Base-by-base conservation (phyloP, 345 rosid genomes). In the Geranium rotundifolium region DNA sequence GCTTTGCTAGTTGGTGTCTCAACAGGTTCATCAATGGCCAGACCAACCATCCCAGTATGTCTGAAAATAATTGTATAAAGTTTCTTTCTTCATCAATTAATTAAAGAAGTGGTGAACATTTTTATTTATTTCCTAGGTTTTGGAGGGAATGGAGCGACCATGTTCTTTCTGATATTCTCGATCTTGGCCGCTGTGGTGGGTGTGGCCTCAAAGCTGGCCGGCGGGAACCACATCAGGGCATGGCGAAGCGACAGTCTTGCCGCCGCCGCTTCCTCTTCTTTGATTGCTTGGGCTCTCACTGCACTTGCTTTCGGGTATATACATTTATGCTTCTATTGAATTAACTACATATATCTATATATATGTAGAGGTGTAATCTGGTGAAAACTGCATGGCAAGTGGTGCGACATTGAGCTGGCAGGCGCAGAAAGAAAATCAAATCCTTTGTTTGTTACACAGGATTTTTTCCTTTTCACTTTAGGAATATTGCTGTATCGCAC, bases 61-160 rank as follows among this genome's bases (percentile, higher is more conserved):
- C 2, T 34, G 6, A 34, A 0, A 34, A 34, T 34, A 34, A 8
- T 31, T 31, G 41, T 34, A 34, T 2, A 1, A 23, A 23, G 18
- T 14, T 5, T 4, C 1, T 52, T 52, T 52, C 56, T 52, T 9
- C 12, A n/a, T n/a, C 8, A 3, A 54, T 17, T 17, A 17, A 55
- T 55, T 4, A n/a, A 31, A 23, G 27, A 23, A 23, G 27, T 23
- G 27, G 27, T 23, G 27, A 23, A 23, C 27, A 23, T 23, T 23
- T 0, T 23, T 23, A 41, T 1, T 6, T 18, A 7, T 17, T 52
- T 19, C 59, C 2, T 69, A 85, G 95, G 99, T 72, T 84, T 93
- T 29, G 96, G 91, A 58, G 96, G 90, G 20, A 90, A 90, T 30
- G 99, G 95, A 49, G 99, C 97, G 34, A 93, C 99, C 0, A 67